Evolutionary conservation across 768 basidiomycete genomes (phyloP), one percentile per base, ranked within the genome.

Genomic region (Mycena filopes): DNA sequence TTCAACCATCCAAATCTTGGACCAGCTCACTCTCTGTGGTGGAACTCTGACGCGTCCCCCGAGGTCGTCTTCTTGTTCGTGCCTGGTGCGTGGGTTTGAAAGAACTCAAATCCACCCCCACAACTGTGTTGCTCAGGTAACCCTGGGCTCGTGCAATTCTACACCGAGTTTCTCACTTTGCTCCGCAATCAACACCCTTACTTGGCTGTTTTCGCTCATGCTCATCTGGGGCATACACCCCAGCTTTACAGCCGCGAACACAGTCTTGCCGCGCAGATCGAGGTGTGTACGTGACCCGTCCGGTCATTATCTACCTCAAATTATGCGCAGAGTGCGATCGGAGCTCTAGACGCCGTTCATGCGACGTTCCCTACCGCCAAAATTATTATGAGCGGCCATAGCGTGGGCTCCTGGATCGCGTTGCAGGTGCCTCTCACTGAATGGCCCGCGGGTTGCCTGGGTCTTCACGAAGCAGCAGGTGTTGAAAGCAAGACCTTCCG

Each of bases 391-490:
- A 72, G 83, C 23, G 90, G 88, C 11, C 92, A 94, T 66, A 92
- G 90, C 57, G 85, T 94, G 16, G 93, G 93, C 2, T 77, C 86
- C 2, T 95, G 92, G 91, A 79, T 94, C 55, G 73, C 83, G 5
- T 71, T 87, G 31, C 86, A 93, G 80, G 89, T 86, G 38, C 68
- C 77, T 69, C 38, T n/a, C n/a, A n/a, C n/a, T n/a, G n/a, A n/a
- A n/a, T n/a, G n/a, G n/a, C n/a, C n/a, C n/a, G n/a, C n/a, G n/a
- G n/a, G n/a, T n/a, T n/a, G n/a, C n/a, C n/a, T n/a, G n/a, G n/a
- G n/a, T n/a, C n/a, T n/a, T n/a, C n/a, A n/a, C n/a, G n/a, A n/a
- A n/a, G n/a, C n/a, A n/a, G 20, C 68, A 90, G 88, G 77, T 87
- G 10, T 68, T 90, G 56, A 87, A 88, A 75, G 75, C 75, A 18